Percentiles rank a stretch among this genome's conserved stretches.
phyloP scores from a whole-genome alignment of 306 rosid genomes.

The Citrullus mucosospermus region DNA sequence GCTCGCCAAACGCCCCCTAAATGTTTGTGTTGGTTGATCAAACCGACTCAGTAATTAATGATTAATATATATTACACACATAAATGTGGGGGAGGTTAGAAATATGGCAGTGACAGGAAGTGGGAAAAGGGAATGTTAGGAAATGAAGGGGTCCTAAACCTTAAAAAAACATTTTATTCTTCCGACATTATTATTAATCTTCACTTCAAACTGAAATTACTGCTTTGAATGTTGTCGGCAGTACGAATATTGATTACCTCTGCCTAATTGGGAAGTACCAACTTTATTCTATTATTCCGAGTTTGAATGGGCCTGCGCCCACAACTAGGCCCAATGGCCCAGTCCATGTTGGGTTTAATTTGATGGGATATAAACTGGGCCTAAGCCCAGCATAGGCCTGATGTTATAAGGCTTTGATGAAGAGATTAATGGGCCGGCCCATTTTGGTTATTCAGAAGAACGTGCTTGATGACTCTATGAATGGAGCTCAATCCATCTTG shows the following conservation, averaged over 20 bases:
- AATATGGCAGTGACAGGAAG: not conserved
- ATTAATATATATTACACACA: not conserved
- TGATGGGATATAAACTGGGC: not conserved
- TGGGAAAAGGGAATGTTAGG: not conserved
- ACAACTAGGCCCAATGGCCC: not conserved
- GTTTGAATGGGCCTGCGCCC: not conserved
- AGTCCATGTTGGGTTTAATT: not conserved
- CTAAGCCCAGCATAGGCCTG: not conserved
- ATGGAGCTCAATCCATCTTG: too few species aligned
- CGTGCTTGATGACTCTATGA: too few species aligned
- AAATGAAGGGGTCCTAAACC: not conserved
- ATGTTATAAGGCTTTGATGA: not conserved
- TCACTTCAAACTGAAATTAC: not conserved
- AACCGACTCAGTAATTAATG: too few species aligned
- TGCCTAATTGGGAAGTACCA: too few species aligned
- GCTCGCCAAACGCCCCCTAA: too few species aligned
- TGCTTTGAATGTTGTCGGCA: not conserved
- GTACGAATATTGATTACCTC: not conserved
- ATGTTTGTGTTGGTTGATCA: too few species aligned
- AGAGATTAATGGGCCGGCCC: not conserved
- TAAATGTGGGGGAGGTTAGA: not conserved
- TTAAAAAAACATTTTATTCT: not conserved
- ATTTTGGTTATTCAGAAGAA: too few species aligned
- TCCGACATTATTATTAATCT: not conserved
- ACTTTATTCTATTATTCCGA: not conserved